Conservation (phyloP, 495 filamentous ascomycete species). For the Penicillium flavigenum region DNA sequence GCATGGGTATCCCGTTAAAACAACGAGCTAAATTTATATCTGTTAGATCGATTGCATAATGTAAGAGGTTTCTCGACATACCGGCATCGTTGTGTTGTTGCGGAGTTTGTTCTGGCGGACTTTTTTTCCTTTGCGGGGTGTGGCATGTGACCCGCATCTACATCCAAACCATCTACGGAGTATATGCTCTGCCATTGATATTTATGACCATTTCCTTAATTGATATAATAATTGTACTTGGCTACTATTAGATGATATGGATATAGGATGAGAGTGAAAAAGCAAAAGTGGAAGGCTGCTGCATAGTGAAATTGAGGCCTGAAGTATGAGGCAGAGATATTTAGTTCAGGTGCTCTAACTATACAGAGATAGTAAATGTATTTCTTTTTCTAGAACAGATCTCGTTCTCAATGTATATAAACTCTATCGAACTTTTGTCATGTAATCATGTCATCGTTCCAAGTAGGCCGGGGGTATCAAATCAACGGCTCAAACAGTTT, state of each 20-base stretch:
- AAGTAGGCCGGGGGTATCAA: slow-evolving; percentile 24
- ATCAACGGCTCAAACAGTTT: slow-evolving; percentile 15
- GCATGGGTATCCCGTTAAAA: slow-evolving; percentile 87
- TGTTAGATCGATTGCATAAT: slow-evolving; percentile 3
- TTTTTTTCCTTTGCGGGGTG: slow-evolving; percentile 28
- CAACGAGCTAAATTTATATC: slow-evolving; percentile 65
- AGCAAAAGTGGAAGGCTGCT: background rate
- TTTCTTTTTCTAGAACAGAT: background rate
- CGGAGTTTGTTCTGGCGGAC: slow-evolving; percentile 15
- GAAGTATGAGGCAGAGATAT: background rate
- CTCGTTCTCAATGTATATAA: background rate
- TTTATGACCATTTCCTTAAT: background rate
- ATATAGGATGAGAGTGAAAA: background rate
- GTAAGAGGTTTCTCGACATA: slow-evolving; percentile 14
- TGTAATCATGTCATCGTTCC: slow-evolving; percentile 18
- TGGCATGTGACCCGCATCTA: slow-evolving; percentile 33
- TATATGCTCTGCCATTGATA: background rate
- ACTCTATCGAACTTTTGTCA: slow-evolving; percentile 19
- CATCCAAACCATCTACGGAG: background rate
- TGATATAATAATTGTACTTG: background rate
- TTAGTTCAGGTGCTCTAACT: background rate
- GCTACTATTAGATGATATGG: background rate
- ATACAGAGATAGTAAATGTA: background rate
- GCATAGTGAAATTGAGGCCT: background rate
- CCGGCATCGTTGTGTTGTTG: slow-evolving; percentile 33